Evolutionary conservation across 345 rosid species (phyloP), one percentile per base, ranked within the genome.

Genomic region (Eucalyptus curtisii): DNA sequence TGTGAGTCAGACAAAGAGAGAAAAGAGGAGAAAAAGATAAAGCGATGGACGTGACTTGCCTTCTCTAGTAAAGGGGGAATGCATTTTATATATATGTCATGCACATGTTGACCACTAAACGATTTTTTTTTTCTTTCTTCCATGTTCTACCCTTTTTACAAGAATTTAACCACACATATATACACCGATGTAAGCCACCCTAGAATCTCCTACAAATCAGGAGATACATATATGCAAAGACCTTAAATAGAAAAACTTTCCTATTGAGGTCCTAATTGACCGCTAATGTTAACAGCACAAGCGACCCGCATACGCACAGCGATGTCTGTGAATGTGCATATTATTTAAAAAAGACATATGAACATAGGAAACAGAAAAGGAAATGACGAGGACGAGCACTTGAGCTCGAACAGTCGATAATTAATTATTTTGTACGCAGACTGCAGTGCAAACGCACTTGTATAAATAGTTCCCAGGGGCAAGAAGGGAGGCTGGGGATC

Each of bases 31-130:
- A 20, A 76, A 12, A 19, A 37, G 15, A 40, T 76, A 20, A 76
- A 76, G 47, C 1, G 84, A 40, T 40, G 30, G 2, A 22, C 47
- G 0, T 10, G 84, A 20, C 84, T 71, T 20, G 3, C 15, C 82
- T 27, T 20, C 47, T 24, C 15, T 22, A 9, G 25, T 37, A 71
- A 71, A 4, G 81, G 33, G 81, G 81, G 81, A 33, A 37, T 40
- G 47, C 84, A 76, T 76, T 44, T 20, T 66, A 19, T 19, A 31
- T 66, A 15, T 52, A 52, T 8, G 57, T 52, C 25, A 52, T 52
- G 57, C 57, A 3, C 57, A 20, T 52, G 57, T 20, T 20, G 10
- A 52, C 5, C 25, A 0, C 4, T 1, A 8, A 0, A 52, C 0
- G 2, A 52, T 3, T 3, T 19, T 44, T 44, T 44, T 44, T 44